phyloP scores from a whole-genome alignment of 2,329 filamentous ascomycete genomes.

The Aspergillus caelatus region DNA sequence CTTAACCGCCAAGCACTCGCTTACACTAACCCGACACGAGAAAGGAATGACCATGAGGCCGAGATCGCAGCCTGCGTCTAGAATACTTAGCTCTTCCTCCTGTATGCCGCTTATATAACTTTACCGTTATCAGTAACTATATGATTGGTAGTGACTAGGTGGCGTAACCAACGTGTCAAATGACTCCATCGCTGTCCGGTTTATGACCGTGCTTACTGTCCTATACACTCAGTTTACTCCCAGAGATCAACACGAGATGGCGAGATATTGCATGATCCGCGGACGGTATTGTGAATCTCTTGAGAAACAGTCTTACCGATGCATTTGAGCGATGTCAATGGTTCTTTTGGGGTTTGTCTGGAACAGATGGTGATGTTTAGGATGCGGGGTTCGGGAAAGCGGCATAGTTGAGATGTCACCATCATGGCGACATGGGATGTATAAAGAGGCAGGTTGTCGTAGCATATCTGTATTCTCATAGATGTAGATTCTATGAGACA shows the following conservation, averaged over 20 bases:
- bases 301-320: background rate
- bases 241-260: conserved; percentile 1
- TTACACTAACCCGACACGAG: background rate
- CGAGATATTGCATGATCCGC: conserved; percentile 19
- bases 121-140: no score
- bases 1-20: background rate
- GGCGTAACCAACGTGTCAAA: background rate
- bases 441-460: background rate
- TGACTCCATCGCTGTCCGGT: background rate
- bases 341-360: background rate
- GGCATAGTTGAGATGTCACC: background rate
- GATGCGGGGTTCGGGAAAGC: conserved; percentile 1
- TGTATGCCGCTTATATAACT: background rate
- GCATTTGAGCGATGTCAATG: background rate
- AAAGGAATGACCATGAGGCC: background rate
- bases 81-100: background rate
- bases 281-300: conserved; percentile 13
- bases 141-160: background rate
- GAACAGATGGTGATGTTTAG: background rate
- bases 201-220: background rate
- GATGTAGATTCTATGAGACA: background rate
- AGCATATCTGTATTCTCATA: background rate
- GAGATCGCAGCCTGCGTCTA: background rate
- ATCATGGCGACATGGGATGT: background rate
- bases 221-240: background rate